phyloP scores from a whole-genome alignment of 2,329 filamentous ascomycete species.

The Aspergillus tamarii region DNA sequence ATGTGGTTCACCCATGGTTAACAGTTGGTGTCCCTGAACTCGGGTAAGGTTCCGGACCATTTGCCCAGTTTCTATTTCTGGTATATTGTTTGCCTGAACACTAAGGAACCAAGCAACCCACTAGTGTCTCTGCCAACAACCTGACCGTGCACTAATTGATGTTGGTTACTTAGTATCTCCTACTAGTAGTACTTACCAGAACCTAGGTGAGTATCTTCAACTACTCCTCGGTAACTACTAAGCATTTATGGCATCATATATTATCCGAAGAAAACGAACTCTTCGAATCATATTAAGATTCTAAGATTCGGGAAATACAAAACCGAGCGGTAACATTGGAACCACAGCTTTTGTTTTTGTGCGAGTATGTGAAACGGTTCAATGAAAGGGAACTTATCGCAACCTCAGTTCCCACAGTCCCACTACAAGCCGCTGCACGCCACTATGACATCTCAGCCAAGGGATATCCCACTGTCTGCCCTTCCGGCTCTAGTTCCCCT shows the following conservation, averaged over 20 bases:
- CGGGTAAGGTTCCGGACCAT: neutral
- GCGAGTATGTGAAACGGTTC: neutral
- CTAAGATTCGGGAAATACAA: neutral
- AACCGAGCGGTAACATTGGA: neutral
- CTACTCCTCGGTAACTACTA: no score
- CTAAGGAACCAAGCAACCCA: neutral
- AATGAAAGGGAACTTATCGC: neutral
- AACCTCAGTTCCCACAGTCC: neutral
- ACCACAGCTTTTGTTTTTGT: neutral
- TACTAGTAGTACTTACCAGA: neutral
- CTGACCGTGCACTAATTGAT: neutral
- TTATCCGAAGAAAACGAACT: neutral
- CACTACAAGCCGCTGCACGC: neutral
- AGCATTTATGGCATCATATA: neutral
- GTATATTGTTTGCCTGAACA: neutral
- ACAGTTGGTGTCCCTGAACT: neutral
- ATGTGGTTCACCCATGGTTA: neutral
- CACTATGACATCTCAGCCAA: neutral
- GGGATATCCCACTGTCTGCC: neutral
- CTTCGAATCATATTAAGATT: neutral
- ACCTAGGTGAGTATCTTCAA: no score
- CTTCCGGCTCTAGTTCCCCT: no score
- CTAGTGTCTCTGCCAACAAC: neutral
- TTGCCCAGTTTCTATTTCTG: neutral
- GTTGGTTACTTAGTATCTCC: neutral